These are phyloP conservation scores for Tranzscheliella williamsii DNA, from an alignment of 1,284 basidiomycete species.

Conservation along the genomic window DNA sequence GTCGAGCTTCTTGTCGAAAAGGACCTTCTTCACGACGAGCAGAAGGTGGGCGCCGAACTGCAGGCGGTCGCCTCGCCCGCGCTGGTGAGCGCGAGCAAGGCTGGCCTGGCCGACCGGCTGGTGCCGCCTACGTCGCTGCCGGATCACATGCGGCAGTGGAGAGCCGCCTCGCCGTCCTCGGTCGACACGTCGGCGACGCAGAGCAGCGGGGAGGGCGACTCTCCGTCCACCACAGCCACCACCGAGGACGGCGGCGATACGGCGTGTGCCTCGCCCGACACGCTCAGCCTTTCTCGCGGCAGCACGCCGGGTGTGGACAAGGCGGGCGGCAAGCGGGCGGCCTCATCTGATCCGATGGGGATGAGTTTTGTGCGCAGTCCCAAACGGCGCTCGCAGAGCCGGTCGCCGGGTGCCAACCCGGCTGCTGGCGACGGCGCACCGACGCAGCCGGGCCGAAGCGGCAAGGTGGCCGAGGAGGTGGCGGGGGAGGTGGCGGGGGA, in stretches of 20 bases:
- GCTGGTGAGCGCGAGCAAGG: not conserved
- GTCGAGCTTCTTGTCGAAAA: constrained; percentile 38
- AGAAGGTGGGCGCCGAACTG: constrained; percentile 28
- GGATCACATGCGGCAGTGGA: constrained; percentile 46
- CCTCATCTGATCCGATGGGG: constrained; percentile 41
- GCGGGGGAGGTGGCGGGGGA: not conserved
- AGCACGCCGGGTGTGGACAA: constrained; percentile 34
- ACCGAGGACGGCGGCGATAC: constrained; percentile 44
- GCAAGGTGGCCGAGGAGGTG: not conserved
- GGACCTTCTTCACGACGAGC: constrained; percentile 31
- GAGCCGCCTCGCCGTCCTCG: constrained; percentile 45
- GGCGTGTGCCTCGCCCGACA: constrained; percentile 19
- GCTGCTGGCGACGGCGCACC: constrained; percentile 1
- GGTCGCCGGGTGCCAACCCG: constrained; percentile 26
- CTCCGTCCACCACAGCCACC: constrained; percentile 41
- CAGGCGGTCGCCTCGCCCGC: constrained; percentile 7
- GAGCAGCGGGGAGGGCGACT: constrained; percentile 1
- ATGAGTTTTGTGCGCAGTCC: constrained; percentile 43
- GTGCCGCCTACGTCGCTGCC: constrained; percentile 31
- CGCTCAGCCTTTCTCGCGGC: constrained; percentile 18
- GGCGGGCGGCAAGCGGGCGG: constrained; percentile 40
- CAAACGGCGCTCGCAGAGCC: constrained; percentile 43
- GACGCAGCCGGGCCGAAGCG: not conserved
- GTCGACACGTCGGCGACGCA: constrained; percentile 24
- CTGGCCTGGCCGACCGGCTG: constrained; percentile 3